phyloP scores from a whole-genome alignment of 257 asterid genomes.

The Ocimum tenuiflorum region DNA sequence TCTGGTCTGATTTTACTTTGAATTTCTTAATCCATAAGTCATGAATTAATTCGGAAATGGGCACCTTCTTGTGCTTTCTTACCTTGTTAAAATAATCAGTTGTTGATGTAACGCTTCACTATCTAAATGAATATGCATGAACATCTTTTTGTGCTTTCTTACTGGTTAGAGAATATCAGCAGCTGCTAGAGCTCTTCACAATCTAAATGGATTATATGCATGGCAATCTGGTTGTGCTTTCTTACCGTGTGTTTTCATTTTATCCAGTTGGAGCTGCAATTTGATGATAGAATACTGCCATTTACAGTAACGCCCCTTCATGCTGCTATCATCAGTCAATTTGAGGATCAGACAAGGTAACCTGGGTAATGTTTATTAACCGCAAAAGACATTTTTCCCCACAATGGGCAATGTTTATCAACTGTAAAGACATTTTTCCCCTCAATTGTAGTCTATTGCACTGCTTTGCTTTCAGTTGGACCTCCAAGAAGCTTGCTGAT shows the following conservation, averaged over 20 bases:
- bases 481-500: constrained; percentile 68
- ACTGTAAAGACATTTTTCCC: not conserved
- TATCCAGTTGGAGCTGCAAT: constrained; percentile 85
- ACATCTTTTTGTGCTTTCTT: not conserved
- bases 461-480: constrained; percentile 61
- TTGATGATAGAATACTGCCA: constrained; percentile 67
- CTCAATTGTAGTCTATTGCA: not conserved
- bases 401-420: not conserved
- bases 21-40: not conserved
- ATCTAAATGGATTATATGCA: not conserved
- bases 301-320: constrained; percentile 84
- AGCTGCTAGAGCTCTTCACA: not conserved
- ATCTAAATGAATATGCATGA: not conserved
- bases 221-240: not conserved
- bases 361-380: not conserved
- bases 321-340: constrained; percentile 81
- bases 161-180: not conserved
- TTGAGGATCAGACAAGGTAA: constrained; percentile 84
- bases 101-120: not conserved
- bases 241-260: constrained; percentile 14
- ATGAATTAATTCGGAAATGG: not conserved
- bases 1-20: not conserved
- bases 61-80: not conserved
- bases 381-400: not conserved
- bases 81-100: not conserved